These are phyloP conservation scores for Pseudonectria buxi DNA, from an alignment of 2,329 filamentous ascomycete genomes.

Conservation along the genomic window DNA sequence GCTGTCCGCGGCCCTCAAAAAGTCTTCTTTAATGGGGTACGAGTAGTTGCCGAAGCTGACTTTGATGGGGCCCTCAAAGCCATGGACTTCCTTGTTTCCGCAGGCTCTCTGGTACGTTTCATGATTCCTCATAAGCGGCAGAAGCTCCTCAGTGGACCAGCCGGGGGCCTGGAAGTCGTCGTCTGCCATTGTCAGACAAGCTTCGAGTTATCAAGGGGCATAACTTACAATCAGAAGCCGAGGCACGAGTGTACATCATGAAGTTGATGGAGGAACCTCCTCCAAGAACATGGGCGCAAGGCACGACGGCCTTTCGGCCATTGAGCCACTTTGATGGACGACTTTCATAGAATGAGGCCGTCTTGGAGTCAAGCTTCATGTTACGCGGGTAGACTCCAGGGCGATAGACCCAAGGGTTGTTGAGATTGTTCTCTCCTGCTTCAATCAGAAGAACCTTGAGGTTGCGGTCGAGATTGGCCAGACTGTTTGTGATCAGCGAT, in stretches of 20 bases:
- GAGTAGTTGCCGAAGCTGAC: conserved; percentile 76
- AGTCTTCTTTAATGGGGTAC: conserved; percentile 77
- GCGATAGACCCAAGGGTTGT: conserved; percentile 72
- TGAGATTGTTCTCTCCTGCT: conserved; percentile 65
- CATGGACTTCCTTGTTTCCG: conserved; percentile 62
- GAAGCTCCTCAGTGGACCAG: conserved; percentile 69
- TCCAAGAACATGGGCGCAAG: conserved; percentile 64
- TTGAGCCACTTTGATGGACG: conserved; percentile 65
- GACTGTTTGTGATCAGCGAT: conserved; percentile 36
- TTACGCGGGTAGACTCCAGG: conserved; percentile 72
- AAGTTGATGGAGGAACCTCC: conserved; percentile 73
- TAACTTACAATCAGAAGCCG: conserved; percentile 19
- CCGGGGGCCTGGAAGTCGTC: conserved; percentile 75
- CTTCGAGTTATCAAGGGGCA: not conserved
- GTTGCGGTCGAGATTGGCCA: conserved; percentile 73
- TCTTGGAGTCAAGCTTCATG: conserved; percentile 75
- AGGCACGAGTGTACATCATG: conserved; percentile 45
- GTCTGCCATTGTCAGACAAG: conserved; percentile 50
- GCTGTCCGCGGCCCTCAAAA: conserved; percentile 64
- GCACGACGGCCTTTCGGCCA: conserved; percentile 67
- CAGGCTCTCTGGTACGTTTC: conserved; percentile 67
- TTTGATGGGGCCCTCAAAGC: conserved; percentile 74
- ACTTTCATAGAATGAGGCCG: conserved; percentile 75
- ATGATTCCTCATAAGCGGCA: conserved; percentile 74
- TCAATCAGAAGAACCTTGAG: conserved; percentile 63